phyloP scores from a whole-genome alignment of 441 rosid genomes.

The Adansonia grandidieri region DNA sequence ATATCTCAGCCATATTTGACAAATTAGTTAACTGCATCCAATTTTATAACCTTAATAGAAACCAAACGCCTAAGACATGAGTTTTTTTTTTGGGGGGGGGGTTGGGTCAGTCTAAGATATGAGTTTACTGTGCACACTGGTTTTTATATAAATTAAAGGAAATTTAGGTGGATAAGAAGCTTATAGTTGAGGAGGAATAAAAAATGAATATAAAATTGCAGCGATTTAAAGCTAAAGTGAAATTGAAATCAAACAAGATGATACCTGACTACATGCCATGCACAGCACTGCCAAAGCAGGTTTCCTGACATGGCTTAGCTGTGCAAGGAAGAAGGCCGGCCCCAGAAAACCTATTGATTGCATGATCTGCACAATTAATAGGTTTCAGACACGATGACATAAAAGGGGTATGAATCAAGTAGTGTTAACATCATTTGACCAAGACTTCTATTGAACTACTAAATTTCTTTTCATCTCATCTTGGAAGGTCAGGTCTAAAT shows the following conservation, averaged over 20 bases:
- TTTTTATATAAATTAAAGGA: background rate
- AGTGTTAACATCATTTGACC: background rate
- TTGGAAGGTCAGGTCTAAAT: constrained; percentile 12
- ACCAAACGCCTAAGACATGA: background rate
- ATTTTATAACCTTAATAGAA: constrained; percentile 17
- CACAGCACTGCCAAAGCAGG: constrained; percentile 97
- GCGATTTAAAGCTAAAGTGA: background rate
- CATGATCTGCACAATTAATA: constrained; percentile 74
- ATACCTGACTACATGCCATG: constrained; percentile 99
- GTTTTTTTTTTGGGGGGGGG: too few relatives aligned
- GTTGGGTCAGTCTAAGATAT: too few relatives aligned
- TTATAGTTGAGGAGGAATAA: background rate
- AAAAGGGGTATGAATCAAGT: constrained; percentile 6
- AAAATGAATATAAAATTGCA: constrained; percentile 4
- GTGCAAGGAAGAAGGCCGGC: constrained; percentile 91
- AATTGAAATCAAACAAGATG: constrained; percentile 30
- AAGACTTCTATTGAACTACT: background rate
- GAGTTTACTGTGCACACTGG: too few relatives aligned
- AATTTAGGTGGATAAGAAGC: background rate
- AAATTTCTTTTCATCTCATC: background rate
- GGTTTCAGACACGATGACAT: constrained; percentile 27
- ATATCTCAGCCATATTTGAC: constrained; percentile 27
- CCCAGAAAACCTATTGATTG: constrained; percentile 97
- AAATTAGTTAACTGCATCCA: constrained; percentile 14
- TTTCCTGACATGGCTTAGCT: constrained; percentile 81